Evolutionary conservation across 139 green algal species (phyloP).

Genomic region (Haematococcus sp.): DNA sequence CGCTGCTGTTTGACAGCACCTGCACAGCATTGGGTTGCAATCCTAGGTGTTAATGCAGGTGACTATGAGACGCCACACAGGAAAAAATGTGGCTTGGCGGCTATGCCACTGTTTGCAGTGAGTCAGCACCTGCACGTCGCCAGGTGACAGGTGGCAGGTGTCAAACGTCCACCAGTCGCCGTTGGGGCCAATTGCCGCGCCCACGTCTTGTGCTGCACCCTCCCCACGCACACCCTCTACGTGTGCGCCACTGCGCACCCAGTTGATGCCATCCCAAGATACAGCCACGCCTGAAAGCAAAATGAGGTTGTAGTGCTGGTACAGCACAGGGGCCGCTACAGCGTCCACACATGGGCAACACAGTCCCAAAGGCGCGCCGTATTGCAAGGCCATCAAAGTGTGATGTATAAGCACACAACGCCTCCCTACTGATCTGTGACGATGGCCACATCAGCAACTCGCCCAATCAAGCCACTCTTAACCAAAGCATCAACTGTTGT

Average conservation of each 20-base stretch:
- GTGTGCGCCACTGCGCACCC: constrained; percentile 46
- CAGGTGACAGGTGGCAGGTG: constrained; percentile 75
- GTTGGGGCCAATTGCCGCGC: constrained; percentile 65
- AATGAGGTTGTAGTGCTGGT: neutral
- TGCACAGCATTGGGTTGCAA: constrained; percentile 18
- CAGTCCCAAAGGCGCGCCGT: too few species aligned
- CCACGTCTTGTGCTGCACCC: constrained; percentile 56
- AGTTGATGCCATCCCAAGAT: constrained; percentile 70
- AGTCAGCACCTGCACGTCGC: constrained; percentile 81
- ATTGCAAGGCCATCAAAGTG: too few species aligned
- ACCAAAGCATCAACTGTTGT: too few species aligned
- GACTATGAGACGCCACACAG: neutral
- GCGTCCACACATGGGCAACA: neutral
- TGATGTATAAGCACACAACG: too few species aligned
- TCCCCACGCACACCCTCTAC: constrained; percentile 51
- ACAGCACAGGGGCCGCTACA: too few species aligned
- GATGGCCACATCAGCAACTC: too few species aligned
- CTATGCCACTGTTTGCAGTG: neutral
- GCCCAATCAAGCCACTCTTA: too few species aligned
- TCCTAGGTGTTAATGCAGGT: neutral
- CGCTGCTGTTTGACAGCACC: constrained; percentile 61
- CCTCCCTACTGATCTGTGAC: too few species aligned
- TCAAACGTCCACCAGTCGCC: constrained; percentile 91
- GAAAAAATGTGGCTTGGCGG: neutral
- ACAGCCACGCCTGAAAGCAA: constrained; percentile 33